Base-by-base conservation (phyloP, 225 moss, liverwort and hornwort genomes). In the Polytrichum formosum region DNA sequence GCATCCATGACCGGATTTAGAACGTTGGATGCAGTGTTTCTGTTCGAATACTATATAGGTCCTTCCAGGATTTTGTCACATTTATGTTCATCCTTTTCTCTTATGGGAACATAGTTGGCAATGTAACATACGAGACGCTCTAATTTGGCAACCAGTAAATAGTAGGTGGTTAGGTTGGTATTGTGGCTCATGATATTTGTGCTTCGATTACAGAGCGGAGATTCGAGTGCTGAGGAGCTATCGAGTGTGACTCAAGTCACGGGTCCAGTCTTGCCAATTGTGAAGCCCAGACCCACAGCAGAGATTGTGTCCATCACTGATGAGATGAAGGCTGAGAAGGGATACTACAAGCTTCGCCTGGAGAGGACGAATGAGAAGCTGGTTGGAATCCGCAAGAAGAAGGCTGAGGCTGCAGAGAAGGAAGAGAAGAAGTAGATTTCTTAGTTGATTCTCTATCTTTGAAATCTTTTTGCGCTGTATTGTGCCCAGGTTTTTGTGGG, bases 351-450 rank as follows among this genome's bases (percentile, higher is more conserved):
- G 67, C 77, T 93, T 26, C 83, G 87, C n/a, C 69, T 86, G 13
- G 91, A 91, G 81, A 90, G 86, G 73, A 75, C 71, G 89, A 91
- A 93, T 59, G 88, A 68, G 53, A 87, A 69, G 81, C 76, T 93
- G 84, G 81, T 91, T 30, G 93, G 91, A 31, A 5, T 87, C 20
- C 83, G 86, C 55, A 91, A 91, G 79, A 90, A 90, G 77, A 91
- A 78, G 76, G 86, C 85, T 1, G 90, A 84, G 26, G 81, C 81
- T 70, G 87, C 87, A n/a, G 90, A 90, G 65, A 90, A 93, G 81
- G 91, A 91, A 1, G 90, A 91, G 35, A 93, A 93, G 85, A 91
- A 91, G 87, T 25, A 64, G 75, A 46, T 69, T 66, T 37, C 26
- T 26, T 69, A 28, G 62, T 33, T 81, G 84, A 74, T 71, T 7